Evolutionary conservation across 2,329 filamentous ascomycete genomes (phyloP).

Genomic region (Penicillium sp.): DNA sequence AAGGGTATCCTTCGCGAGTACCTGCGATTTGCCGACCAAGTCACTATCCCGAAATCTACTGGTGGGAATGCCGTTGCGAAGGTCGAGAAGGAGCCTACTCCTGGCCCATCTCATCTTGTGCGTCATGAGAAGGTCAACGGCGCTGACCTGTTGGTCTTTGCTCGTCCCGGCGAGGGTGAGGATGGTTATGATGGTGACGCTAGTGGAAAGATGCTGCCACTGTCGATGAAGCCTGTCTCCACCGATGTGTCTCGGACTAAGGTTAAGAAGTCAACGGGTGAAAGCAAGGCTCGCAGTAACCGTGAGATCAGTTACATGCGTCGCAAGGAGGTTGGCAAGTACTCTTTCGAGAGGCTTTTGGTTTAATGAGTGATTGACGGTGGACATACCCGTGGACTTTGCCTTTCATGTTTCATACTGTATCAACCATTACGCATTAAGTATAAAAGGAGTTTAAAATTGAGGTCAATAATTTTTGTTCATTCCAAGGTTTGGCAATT

Average conservation of each 20-base stretch:
- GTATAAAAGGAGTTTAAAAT: slow-evolving; percentile 20
- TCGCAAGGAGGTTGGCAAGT: slow-evolving; percentile 76
- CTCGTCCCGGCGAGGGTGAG: slow-evolving; percentile 26
- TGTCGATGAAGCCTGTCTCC: slow-evolving; percentile 67
- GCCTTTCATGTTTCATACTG: slow-evolving; percentile 29
- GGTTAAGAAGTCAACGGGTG: slow-evolving; percentile 64
- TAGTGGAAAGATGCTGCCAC: slow-evolving; percentile 59
- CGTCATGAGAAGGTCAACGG: slow-evolving; percentile 42
- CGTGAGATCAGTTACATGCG: slow-evolving; percentile 76
- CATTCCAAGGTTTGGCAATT: not conserved
- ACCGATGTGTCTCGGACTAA: slow-evolving; percentile 46
- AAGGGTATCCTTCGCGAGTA: slow-evolving; percentile 50
- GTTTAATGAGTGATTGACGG: slow-evolving; percentile 48
- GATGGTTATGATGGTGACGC: slow-evolving; percentile 33
- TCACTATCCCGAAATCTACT: slow-evolving; percentile 9
- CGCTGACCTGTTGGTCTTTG: slow-evolving; percentile 38
- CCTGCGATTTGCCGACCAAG: slow-evolving; percentile 41
- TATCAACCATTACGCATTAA: slow-evolving; percentile 18
- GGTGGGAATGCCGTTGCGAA: not conserved
- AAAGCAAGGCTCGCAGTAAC: slow-evolving; percentile 66
- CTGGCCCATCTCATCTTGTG: slow-evolving; percentile 25
- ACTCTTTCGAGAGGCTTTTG: slow-evolving; percentile 76
- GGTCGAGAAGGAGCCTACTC: slow-evolving; percentile 11
- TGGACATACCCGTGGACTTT: not conserved
- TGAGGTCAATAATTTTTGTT: not conserved